Percentiles rank a stretch among this genome's conserved stretches.
Conservation (phyloP, 2,329 filamentous ascomycete species). For the Xylaria arbuscula region DNA sequence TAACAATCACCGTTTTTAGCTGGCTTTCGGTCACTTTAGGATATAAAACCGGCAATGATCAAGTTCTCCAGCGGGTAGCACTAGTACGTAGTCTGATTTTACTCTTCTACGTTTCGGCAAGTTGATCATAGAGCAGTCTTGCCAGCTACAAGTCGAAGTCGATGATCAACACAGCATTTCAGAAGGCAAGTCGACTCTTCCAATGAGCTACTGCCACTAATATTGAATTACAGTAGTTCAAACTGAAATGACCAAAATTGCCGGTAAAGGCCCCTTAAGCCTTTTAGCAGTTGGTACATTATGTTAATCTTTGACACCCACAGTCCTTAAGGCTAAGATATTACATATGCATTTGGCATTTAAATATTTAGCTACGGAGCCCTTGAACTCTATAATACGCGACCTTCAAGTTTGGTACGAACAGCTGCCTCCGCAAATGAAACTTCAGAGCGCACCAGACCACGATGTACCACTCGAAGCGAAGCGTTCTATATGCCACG, state of each 20-base stretch:
- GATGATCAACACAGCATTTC: not conserved
- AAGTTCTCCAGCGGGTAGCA: not conserved
- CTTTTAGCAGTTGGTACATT: not conserved
- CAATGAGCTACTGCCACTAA: not conserved
- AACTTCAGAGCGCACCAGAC: constrained; percentile 6
- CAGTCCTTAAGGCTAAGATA: constrained; percentile 16
- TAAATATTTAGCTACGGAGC: not conserved
- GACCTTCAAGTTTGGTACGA: constrained; percentile 11
- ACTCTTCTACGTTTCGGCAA: not conserved
- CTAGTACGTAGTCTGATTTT: not conserved
- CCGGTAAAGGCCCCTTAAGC: not conserved
- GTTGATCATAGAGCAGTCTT: not conserved
- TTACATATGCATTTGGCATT: constrained; percentile 12
- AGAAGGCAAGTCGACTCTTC: not conserved
- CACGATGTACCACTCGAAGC: constrained; percentile 2
- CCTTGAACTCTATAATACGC: constrained; percentile 14
- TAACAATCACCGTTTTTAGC: not conserved
- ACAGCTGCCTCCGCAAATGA: constrained; percentile 7
- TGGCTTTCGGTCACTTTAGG: constrained; percentile 16
- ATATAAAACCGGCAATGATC: not conserved
- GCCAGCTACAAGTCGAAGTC: constrained; percentile 6
- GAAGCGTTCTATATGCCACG: constrained; percentile 17
- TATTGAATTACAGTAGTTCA: constrained; percentile 2
- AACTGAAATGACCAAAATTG: constrained; percentile 17
- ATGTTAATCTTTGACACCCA: not conserved